Evolutionary conservation across 306 rosid genomes (phyloP).

Genomic region (Fragaria vesca): DNA sequence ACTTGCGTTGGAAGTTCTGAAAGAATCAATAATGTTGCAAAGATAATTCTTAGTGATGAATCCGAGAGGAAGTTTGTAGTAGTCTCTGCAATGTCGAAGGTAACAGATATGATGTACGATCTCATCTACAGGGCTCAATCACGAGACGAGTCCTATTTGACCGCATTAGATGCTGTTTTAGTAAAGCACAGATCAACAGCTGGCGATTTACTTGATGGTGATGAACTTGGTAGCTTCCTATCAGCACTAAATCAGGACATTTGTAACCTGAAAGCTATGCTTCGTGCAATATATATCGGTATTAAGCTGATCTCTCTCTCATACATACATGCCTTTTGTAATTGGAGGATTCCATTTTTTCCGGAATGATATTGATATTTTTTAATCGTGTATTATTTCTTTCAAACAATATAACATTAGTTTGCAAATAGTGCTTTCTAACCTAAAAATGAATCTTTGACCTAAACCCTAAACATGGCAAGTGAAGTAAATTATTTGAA

Average conservation of each 20-base stretch:
- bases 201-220: constrained; percentile 76
- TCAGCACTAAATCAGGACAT: constrained; percentile 67
- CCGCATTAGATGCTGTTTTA: constrained; percentile 74
- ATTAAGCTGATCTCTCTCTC: background rate
- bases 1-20: constrained; percentile 87
- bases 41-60: constrained; percentile 65
- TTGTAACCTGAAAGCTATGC: constrained; percentile 88
- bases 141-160: constrained; percentile 72
- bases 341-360: background rate
- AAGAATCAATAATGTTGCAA: constrained; percentile 78
- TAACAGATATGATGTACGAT: constrained; percentile 95
- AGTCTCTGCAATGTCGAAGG: constrained; percentile 97
- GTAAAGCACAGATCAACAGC: constrained; percentile 85
- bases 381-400: background rate
- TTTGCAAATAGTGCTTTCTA: background rate
- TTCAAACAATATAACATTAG: background rate
- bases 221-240: constrained; percentile 65
- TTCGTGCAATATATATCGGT: constrained; percentile 97
- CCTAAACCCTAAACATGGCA: background rate
- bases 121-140: constrained; percentile 88
- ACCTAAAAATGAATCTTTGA: too few relatives aligned
- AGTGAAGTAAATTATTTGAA: background rate
- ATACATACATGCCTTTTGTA: background rate
- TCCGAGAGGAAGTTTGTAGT: constrained; percentile 83
- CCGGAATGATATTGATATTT: background rate